Evolutionary conservation across 2,329 filamentous ascomycete genomes (phyloP), one percentile per base, ranked within the genome.

Genomic region (Neopestalotiopsis sp.): DNA sequence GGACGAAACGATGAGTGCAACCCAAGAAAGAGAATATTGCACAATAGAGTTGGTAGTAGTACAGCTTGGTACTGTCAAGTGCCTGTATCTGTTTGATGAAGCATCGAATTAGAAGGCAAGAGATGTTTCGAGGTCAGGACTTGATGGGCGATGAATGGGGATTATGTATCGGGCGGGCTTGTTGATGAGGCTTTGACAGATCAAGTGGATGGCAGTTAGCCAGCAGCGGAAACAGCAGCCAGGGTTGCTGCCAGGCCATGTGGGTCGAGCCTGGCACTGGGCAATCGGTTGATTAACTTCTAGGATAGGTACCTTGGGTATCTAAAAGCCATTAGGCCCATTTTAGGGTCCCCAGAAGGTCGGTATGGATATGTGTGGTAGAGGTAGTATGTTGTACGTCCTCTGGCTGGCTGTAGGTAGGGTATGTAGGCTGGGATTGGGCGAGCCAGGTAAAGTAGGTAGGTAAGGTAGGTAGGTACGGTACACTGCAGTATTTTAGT

Each of bases 91-190:
- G 28, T 38, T 9, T 62, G 32, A 61, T 61, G 61, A 68, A 65
- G 68, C 61, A 61, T 69, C 68, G 67, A 68, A 69, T 67, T 59
- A 68, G 58, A 70, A 68, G 45, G 59, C 64, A 42, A 58, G 61
- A 61, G 49, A 24, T 58, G 49, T 34, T 38, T 72, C 69, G 70
- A 73, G 70, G 70, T 63, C 70, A 72, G 69, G 70, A 68, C 70
- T 66, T 62, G 70, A 72, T 28, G 24, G 57, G 49, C 72, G 72
- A 72, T 68, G 69, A 71, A 74, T 69, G 59, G 70, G 34, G 73
- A 73, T 77, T 77, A 77, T 77, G 72, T 74, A 75, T 75, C 75
- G 30, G 24, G 57, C 13, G 13, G 34, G n/a, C 57, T 24, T n/a
- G 57, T 34, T 28, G 57, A 34, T 52, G 45, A 52, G 45, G 45